Conservation (phyloP, 805 yeast species). For the Wickerhamiella domercqiae region DNA sequence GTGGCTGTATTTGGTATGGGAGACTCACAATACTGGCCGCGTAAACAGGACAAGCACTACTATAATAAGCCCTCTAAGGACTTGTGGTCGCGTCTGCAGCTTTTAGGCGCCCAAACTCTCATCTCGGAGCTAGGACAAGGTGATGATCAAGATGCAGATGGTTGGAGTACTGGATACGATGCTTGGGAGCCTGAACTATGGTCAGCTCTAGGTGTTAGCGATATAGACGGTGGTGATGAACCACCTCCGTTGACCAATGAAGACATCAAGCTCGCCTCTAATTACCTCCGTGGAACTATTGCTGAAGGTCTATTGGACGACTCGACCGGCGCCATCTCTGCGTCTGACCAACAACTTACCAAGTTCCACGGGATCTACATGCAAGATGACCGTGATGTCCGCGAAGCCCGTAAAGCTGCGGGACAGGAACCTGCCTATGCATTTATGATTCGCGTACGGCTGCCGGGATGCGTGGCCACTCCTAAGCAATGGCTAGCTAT, state of each 20-base stretch:
- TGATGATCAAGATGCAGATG: slow-evolving; percentile 96
- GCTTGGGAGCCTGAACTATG: slow-evolving; percentile 76
- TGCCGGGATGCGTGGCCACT: slow-evolving; percentile 83
- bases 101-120: slow-evolving; percentile 61
- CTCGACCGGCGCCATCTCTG: slow-evolving; percentile 80
- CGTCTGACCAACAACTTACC: slow-evolving; percentile 84
- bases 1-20: slow-evolving; percentile 63
- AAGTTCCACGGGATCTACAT: slow-evolving; percentile 96
- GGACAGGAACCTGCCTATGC: slow-evolving; percentile 92
- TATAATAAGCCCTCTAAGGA: slow-evolving; percentile 85
- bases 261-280: slow-evolving; percentile 79
- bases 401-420: slow-evolving; percentile 82
- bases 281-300: slow-evolving; percentile 85
- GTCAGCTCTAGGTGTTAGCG: slow-evolving; percentile 79
- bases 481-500: slow-evolving; percentile 81
- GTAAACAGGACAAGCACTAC: slow-evolving; percentile 86
- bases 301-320: slow-evolving; percentile 69
- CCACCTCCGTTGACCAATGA: slow-evolving; percentile 90
- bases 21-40: slow-evolving; percentile 87
- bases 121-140: slow-evolving; percentile 65
- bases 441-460: slow-evolving; percentile 92
- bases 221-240: slow-evolving; percentile 67
- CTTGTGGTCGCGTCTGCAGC: slow-evolving; percentile 43
- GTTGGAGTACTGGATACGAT: slow-evolving; percentile 79
- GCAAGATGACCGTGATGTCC: slow-evolving; percentile 95